Base-by-base conservation (phyloP, 2,329 filamentous ascomycete genomes). In the Drechslera avenae region DNA sequence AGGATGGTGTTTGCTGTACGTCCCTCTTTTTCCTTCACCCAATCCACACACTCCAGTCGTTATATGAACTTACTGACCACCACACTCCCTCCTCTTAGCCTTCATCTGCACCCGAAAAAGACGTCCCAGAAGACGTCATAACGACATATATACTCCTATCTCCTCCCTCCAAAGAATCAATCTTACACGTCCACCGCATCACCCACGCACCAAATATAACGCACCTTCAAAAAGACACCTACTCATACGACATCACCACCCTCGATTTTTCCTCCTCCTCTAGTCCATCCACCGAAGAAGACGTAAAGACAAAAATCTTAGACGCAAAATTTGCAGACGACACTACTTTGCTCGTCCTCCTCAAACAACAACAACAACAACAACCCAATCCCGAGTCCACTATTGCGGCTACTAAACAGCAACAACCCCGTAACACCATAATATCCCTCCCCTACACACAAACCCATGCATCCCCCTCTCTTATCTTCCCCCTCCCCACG, bases 281-380 rank as follows among this genome's bases (percentile, higher is more conserved):
- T 1, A n/a, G n/a, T n/a, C n/a, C n/a, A n/a, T 23, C 17, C n/a
- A n/a, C n/a, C n/a, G n/a, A n/a, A 23, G 21, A 23, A 5, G 26
- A 3, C 3, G 26, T 4, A 1, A 70, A 73, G 5, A 40, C 53
- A 17, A 74, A 69, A n/a, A 72, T 86, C 13, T 69, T 84, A 16
- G 86, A 91, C 66, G 70, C 88, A 12, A 86, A 87, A 64, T 90
- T 91, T 63, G 79, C 89, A 35, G 80, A 87, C 60, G 83, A 88
- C 47, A 72, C 79, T 10, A 78, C 75, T 0, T 68, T 91, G 1
- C 77, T 91, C 45, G 59, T 89, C 1, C 78, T 91, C 2, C 82
- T 81, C 72, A 64, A 60, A 60, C 65, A 28, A 28, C 7, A 2
- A 1, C 26, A 28, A 12, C 7, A 12, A 13, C 4, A 12, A 12